Evolutionary conservation across 2,329 filamentous ascomycete species (phyloP), one percentile per base, ranked within the genome.

Genomic region (Colletotrichum orbiculare): DNA sequence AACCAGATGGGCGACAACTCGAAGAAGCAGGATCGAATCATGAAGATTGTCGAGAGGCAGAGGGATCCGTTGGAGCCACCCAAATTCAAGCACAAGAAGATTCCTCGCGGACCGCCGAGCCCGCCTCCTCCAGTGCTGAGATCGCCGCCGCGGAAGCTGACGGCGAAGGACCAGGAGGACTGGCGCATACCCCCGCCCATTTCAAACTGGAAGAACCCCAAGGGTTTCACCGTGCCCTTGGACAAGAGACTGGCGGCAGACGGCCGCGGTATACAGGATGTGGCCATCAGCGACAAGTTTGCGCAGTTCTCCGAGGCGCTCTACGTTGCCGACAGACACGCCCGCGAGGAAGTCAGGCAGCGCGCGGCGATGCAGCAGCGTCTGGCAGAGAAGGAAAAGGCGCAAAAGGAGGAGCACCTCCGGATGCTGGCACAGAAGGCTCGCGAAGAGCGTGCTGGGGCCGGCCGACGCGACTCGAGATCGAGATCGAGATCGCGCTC

Each of bases 71-170:
- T 97, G 91, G 95, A 97, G 74, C 96, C 96, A 1, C 95, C 96
- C 2, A 98, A 97, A 74, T 97, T 98, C 82, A 98, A 98, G 79
- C 93, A 97, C 81, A 98, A 98, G 84, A 97, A 97, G 81, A 97
- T 99, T 63, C 95, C 95, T 9, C 88, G 93, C 71, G 94, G 95
- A 41, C 94, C 96, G 9, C 94, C 95, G 0, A 96, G 91, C 54
- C 96, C 96, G 3, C 96, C 96, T 1, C 93, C 96, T 13, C 96
- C 96, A 2, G 89, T 99, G 53, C 93, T 99, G 88, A 94, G 97
- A 77, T 97, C 93, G 3, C 96, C 96, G 12, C 94, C 96, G 0
- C 85, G 96, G 67, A 99, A 98, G 75, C 85, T 99, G 67, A 99
- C 96, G 1, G 96, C 95, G 6, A 94, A 97, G 76, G 96, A 99